Evolutionary conservation across 352 stramenopile species (phyloP), one percentile per base, ranked within the genome.

Genomic region (Globisporangium viniferum): DNA sequence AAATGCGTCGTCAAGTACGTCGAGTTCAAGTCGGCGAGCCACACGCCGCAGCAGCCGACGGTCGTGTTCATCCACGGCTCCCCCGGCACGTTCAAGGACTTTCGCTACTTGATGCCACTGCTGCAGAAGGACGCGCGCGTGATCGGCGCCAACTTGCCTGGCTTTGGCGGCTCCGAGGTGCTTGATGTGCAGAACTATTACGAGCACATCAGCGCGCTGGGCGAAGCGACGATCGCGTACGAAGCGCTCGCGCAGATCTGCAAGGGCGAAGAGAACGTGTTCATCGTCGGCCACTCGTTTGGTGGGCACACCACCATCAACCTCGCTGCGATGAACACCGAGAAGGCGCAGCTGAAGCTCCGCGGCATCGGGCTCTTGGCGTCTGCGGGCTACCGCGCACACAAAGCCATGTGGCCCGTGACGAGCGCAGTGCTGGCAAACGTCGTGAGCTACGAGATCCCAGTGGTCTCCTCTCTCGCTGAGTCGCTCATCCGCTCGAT

Each of bases 61-160:
- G 44, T 91, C 18, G 73, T 92, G 18, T 55, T 91, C 36, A 74
- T 92, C 22, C 84, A 92, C 51, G 82, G 84, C 10, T 80, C 82
- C 3, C 82, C 84, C 24, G 84, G 84, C 3, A 88, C 81, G 48
- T 89, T 87, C 68, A 48, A 65, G 9, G 82, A 91, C 67, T 92
- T 87, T 44, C 79, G 78, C 3, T 77, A 92, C 67, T 65, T 92
- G 35, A 80, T 90, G 39, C 81, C 82, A n/a, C 59, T 81, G 20
- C 69, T 90, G 20, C 68, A 78, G 60, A 68, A 71, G 0, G 56
- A 76, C 10, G 73, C 78, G 15, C 82, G 84, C 2, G 76, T 92
- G 5, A 59, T 92, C 6, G 80, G 71, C 22, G 61, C 91, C 63
- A 89, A 90, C 29, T 60, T 91, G 35, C 82, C 84, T 1, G 84